Base-by-base conservation (phyloP, 148 eudicot species). In the Limonium bicolor region DNA sequence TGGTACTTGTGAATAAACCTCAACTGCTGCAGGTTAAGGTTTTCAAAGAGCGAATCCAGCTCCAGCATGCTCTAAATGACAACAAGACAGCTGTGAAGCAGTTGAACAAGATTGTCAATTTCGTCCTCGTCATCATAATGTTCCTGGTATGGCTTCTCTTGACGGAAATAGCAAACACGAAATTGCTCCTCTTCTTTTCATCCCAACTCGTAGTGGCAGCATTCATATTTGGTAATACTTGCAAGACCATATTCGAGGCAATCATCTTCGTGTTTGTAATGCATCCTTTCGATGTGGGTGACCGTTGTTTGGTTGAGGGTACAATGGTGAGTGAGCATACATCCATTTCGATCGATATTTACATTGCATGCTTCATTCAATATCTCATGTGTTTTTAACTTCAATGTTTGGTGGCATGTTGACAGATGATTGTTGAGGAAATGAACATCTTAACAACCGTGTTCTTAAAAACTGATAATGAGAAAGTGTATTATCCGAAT, bases 281-380 rank as follows among this genome's bases (percentile, higher is more conserved):
- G 84, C 90, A 80, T 50, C 90, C 90, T 18, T 80, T 76, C 50
- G 90, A 80, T 55, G 80, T 80, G 31, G 77, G 90, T 27, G 90
- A 80, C 43, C 84, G 84, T 14, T 80, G 90, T 58, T 63, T 72
- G 57, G 57, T 80, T 23, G 90, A 76, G 37, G 73, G 70, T 18
- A 50, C 58, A 27, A 64, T 65, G 90, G 90, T 80, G 71, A 67
- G 37, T 80, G 73, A 86, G 96, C 80, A 74, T 37, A 23, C 22
- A 10, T 35, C 17, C 41, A 6, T 51, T 6, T 7, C 4, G 7
- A 23, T 20, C 5, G 9, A 3, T 24, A 13, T n/a, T 10, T 0
- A 13, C 4, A 24, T 31, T 43, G n/a, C 31, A 12, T 7, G 2
- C 24, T 23, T 36, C 15, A 36, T 14, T 7, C 18, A 9, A n/a